Evolutionary conservation across 2,329 filamentous ascomycete genomes (phyloP).

Genomic region (Phialocephala sp.): DNA sequence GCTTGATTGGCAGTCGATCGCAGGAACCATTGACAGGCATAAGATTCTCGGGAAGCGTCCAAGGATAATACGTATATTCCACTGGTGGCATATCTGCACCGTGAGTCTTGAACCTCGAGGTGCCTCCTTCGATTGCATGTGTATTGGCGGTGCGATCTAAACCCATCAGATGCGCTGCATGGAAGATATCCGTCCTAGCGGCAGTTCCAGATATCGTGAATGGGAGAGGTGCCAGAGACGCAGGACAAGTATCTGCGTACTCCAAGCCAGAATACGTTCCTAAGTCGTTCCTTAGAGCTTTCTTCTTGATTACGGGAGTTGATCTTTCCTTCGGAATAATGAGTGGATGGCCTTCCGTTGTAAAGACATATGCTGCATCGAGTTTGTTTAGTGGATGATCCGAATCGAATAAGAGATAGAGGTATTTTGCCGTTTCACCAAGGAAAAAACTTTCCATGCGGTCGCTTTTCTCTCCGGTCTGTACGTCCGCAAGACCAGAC

Average conservation of each 20-base stretch:
- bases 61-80: slow-evolving; percentile 89
- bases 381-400: slow-evolving; percentile 86
- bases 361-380: slow-evolving; percentile 90
- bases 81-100: slow-evolving; percentile 49
- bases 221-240: slow-evolving; percentile 61
- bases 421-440: slow-evolving; percentile 93
- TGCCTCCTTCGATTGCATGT: slow-evolving; percentile 49
- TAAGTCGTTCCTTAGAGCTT: slow-evolving; percentile 44
- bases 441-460: slow-evolving; percentile 99
- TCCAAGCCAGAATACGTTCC: slow-evolving; percentile 36
- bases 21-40: slow-evolving; percentile 81
- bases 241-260: slow-evolving; percentile 66
- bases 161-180: slow-evolving; percentile 84
- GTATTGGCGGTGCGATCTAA: slow-evolving; percentile 77
- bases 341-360: slow-evolving; percentile 92
- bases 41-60: slow-evolving; percentile 81
- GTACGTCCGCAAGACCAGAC: slow-evolving; percentile 85
- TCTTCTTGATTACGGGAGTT: slow-evolving; percentile 21
- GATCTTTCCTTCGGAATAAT: slow-evolving; percentile 69
- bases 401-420: slow-evolving; percentile 88
- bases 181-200: slow-evolving; percentile 81
- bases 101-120: not conserved
- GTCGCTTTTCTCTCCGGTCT: slow-evolving; percentile 84
- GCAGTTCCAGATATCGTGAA: slow-evolving; percentile 81
- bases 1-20: slow-evolving; percentile 70